Evolutionary conservation across 1,139 yeast species (phyloP), one percentile per base, ranked within the genome.

Genomic region (Saccharomyces hybrid): DNA sequence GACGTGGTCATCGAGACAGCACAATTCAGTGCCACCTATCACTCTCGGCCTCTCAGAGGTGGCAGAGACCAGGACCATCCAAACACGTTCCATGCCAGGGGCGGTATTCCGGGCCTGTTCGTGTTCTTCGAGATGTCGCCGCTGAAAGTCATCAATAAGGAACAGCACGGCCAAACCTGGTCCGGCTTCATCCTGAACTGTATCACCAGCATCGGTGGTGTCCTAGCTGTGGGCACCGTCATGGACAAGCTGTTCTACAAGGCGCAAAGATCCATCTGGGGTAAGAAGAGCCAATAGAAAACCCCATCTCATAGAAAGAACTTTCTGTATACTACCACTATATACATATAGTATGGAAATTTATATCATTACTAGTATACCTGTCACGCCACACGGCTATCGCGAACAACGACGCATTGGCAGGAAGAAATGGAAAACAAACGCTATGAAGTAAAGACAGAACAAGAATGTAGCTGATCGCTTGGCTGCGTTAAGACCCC

Each of bases 11-110:
- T 84, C n/a, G 96, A 89, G 61, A 88, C 98, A 2, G 89, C 93
- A 69, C 97, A 91, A 70, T 91, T 88, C 72, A 83, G 93, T 2
- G 95, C 86, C n/a, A 89, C 96, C 1, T 80, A 81, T 50, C 99
- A 93, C 70, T 91, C 88, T 64, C 80, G 98, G 61, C 91, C 96
- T 9, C 70, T 90, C 47, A 60, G 52, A 30, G 98, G 99, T 13
- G 99, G 98, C 34, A 78, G 85, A 56, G 99, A 93, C 68, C 86
- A 80, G 31, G 97, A 89, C 68, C 96, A 93, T 71, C 91, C 91
- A 52, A 86, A 88, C 68, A 89, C 97, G 0, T 61, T 86, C 50
- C 98, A 93, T 66, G 81, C 84, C 2, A 75, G 81, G 54, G 97
- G 97, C 23, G 99, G 99, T 6, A 76, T 86, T 30, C 97, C 99